Evolutionary conservation across 208 protist genomes (phyloP).

Genomic region (Angomonas ambiguus): DNA sequence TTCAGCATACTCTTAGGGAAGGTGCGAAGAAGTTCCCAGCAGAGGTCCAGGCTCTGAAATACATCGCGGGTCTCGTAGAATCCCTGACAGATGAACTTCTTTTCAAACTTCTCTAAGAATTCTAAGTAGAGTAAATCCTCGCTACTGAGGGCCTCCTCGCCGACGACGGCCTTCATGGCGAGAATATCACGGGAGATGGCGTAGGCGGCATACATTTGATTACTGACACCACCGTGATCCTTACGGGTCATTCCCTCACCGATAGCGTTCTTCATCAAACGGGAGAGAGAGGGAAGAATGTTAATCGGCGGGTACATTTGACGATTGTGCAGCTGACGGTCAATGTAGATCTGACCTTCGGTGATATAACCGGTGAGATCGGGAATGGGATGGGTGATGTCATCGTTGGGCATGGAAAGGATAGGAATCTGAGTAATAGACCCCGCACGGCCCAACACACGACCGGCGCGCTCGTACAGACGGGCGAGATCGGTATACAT

Average conservation of each 20-base stretch:
- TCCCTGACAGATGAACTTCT: slow-evolving; percentile 98
- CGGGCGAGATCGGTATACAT: slow-evolving; percentile 99
- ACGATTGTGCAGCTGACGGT: slow-evolving; percentile 99
- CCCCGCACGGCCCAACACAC: slow-evolving; percentile 97
- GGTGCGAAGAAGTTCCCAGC: slow-evolving; percentile 97
- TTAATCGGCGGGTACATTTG: slow-evolving; percentile 99
- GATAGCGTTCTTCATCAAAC: slow-evolving; percentile 99
- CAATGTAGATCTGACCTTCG: slow-evolving; percentile 99
- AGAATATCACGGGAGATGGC: slow-evolving; percentile 99
- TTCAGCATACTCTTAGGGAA: slow-evolving; percentile 98
- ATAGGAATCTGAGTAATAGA: slow-evolving; percentile 99
- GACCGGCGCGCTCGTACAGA: slow-evolving; percentile 99
- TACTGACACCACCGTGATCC: slow-evolving; percentile 99
- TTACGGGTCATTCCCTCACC: slow-evolving; percentile 99
- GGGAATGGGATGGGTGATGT: slow-evolving; percentile 99
- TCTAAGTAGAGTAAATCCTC: slow-evolving; percentile 99
- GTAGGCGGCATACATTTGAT: slow-evolving; percentile 99
- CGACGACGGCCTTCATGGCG: slow-evolving; percentile 99
- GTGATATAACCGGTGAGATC: slow-evolving; percentile 99
- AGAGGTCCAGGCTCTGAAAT: slow-evolving; percentile 98
- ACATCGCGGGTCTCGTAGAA: slow-evolving; percentile 97
- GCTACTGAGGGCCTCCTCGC: slow-evolving; percentile 98
- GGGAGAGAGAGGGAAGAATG: slow-evolving; percentile 99
- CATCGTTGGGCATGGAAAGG: slow-evolving; percentile 99
- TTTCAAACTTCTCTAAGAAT: slow-evolving; percentile 99